phyloP scores from a whole-genome alignment of 2,329 filamentous ascomycete species.

The Sporothrix brunneoviolacea region DNA sequence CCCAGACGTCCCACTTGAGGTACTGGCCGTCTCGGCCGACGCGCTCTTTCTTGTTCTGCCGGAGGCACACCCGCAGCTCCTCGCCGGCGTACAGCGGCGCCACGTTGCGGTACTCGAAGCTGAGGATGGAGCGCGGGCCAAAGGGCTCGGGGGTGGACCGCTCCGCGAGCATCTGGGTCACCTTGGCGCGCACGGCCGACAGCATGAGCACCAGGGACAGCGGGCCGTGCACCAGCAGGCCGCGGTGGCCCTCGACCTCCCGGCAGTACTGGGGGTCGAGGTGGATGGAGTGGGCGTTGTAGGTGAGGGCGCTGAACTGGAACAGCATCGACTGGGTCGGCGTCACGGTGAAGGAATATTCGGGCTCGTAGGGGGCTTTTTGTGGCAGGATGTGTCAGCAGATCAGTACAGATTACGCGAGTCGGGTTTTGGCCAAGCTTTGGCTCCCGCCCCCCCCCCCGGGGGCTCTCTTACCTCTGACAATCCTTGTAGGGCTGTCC shows the following conservation, averaged over 20 bases:
- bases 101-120: constrained; percentile 72
- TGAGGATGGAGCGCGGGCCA: constrained; percentile 34
- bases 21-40: constrained; percentile 33
- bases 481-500: no score
- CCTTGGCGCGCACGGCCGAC: constrained; percentile 49
- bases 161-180: constrained; percentile 26
- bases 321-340: constrained; percentile 72
- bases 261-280: constrained; percentile 66
- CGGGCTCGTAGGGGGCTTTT: constrained; percentile 30
- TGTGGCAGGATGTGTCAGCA: no score
- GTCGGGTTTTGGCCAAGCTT: no score
- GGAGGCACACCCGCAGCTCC: constrained; percentile 62
- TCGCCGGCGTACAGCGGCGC: constrained; percentile 73
- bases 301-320: constrained; percentile 82
- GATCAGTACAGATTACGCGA: no score
- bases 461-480: constrained; percentile 13
- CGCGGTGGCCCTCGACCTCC: constrained; percentile 64
- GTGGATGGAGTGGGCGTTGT: constrained; percentile 90
- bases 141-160: constrained; percentile 18
- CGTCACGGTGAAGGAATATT: constrained; percentile 45
- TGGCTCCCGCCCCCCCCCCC: no score
- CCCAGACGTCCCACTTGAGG: constrained; percentile 55
- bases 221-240: constrained; percentile 80
- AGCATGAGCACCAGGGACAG: constrained; percentile 73
- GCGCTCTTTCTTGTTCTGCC: constrained; percentile 35